Evolutionary conservation across 768 basidiomycete species (phyloP), one percentile per base, ranked within the genome.

Genomic region (Strobilomyces confusus): DNA sequence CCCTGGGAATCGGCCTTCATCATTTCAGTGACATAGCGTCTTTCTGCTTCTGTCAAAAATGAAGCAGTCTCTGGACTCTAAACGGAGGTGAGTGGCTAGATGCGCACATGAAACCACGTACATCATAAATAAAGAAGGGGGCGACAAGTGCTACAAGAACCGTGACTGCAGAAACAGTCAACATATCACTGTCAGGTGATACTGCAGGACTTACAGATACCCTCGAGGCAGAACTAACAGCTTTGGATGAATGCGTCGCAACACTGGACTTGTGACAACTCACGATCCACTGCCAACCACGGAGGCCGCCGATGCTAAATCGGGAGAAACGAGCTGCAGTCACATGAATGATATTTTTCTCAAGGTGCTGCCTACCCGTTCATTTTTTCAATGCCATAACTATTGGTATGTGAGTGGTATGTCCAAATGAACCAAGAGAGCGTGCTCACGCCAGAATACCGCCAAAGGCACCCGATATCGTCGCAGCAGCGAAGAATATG

Each of bases 401-500:
- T 80, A 26, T 50, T 4, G 9, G 19, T 50, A 20, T n/a, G 22
- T 59, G 5, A 60, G 48, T 30, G 20, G 9, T 9, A 14, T 33
- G 26, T 14, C 11, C 19, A n/a, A 33, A 4, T 9, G 8, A 23
- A 34, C 9, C 17, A 33, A 33, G 36, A 38, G 40, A 42, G n/a
- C 1, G 20, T 2, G 42, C 78, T 62, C 61, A 81, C 52, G 80
- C 80, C 17, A 65, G 67, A 41, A 81, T 52, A 30, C 81, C 80
- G 44, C 78, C 73, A 58, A 70, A 80, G 51, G 70, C 67, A 34
- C 74, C 82, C 23, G 80, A 77, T 43, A 79, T 54, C 2, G 80
- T 82, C 15, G 82, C 80, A 44, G 80, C 79, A 15, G 78, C 77
- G 65, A 79, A 76, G 72, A 86, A 84, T 15, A 84, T 64, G 1